Evolutionary conservation across 345 rosid species (phyloP).

Genomic region (Gossypium australe): DNA sequence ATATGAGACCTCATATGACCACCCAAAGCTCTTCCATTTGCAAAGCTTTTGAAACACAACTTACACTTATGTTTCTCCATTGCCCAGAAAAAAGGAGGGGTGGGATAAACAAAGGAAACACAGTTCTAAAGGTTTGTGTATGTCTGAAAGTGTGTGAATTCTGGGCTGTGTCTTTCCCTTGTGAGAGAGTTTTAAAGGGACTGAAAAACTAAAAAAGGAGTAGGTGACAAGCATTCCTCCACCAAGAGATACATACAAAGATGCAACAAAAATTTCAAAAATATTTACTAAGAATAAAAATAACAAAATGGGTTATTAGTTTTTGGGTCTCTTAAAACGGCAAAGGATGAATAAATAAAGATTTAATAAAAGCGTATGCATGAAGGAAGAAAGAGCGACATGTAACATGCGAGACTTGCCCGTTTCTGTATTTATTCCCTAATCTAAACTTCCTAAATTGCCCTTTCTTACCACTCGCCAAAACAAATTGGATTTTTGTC

Average conservation of each 20-base stretch:
- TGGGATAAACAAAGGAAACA: not conserved
- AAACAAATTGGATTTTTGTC: not conserved
- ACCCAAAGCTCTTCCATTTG: constrained; percentile 73
- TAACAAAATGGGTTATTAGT: not conserved
- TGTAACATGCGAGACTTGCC: constrained; percentile 85
- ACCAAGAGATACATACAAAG: constrained; percentile 27
- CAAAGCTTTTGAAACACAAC: constrained; percentile 58
- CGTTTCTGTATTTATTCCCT: constrained; percentile 50
- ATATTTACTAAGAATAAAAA: not conserved
- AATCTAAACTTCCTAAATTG: constrained; percentile 18
- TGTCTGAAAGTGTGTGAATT: constrained; percentile 12
- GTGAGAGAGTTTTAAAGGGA: constrained; percentile 22
- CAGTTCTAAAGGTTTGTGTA: constrained; percentile 9
- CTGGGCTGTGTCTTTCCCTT: constrained; percentile 15
- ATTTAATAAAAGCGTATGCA: constrained; percentile 50
- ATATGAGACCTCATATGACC: constrained; percentile 89
- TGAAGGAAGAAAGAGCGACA: constrained; percentile 54
- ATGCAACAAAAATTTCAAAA: not conserved
- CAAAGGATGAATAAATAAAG: constrained; percentile 18
- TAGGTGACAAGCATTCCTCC: constrained; percentile 78
- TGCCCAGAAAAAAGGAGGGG: too few relatives aligned
- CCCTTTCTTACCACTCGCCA: constrained; percentile 27
- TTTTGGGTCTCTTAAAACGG: constrained; percentile 24
- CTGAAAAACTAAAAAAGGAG: constrained; percentile 42
- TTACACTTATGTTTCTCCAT: constrained; percentile 78